These are phyloP conservation scores for Gloeophyllum trabeum DNA, from an alignment of 768 basidiomycete species.

Conservation along the genomic window DNA sequence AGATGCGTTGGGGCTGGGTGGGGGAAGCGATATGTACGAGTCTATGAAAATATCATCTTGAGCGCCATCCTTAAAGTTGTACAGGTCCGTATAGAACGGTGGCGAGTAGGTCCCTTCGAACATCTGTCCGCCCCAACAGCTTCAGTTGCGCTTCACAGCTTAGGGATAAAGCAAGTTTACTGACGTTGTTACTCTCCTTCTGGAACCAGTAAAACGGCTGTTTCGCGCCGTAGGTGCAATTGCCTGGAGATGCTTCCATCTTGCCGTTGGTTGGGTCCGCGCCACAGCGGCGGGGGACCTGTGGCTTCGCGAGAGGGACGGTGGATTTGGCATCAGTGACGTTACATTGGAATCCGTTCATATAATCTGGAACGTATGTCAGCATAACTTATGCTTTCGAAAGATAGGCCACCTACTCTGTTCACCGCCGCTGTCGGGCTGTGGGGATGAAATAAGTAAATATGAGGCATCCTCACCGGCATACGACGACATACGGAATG, in stretches of 20 bases:
- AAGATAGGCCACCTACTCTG: constrained; percentile 38
- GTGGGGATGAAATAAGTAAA: neutral
- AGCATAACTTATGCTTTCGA: neutral
- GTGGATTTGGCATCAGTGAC: constrained; percentile 41
- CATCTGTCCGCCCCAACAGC: too few relatives aligned
- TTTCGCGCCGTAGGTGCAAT: constrained; percentile 68
- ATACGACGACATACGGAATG: constrained; percentile 32
- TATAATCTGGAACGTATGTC: constrained; percentile 37
- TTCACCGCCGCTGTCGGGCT: constrained; percentile 45
- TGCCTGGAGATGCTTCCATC: constrained; percentile 32
- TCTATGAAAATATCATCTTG: constrained; percentile 57
- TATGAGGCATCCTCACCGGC: neutral
- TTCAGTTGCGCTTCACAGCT: neutral
- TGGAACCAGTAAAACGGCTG: constrained; percentile 66
- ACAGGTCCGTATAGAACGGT: constrained; percentile 50
- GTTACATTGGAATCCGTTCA: constrained; percentile 67
- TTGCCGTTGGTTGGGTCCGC: constrained; percentile 39
- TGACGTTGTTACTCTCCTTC: constrained; percentile 46
- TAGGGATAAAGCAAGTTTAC: constrained; percentile 11
- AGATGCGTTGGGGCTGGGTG: neutral
- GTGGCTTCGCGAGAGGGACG: constrained; percentile 39
- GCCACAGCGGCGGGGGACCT: constrained; percentile 57
- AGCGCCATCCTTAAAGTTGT: constrained; percentile 55
- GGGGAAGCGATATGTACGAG: constrained; percentile 23
- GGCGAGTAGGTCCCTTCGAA: constrained; percentile 45